Percentiles rank a stretch among this genome's conserved stretches.
phyloP scores from a whole-genome alignment of 116 monocot species.

The Posidonia oceanica region DNA sequence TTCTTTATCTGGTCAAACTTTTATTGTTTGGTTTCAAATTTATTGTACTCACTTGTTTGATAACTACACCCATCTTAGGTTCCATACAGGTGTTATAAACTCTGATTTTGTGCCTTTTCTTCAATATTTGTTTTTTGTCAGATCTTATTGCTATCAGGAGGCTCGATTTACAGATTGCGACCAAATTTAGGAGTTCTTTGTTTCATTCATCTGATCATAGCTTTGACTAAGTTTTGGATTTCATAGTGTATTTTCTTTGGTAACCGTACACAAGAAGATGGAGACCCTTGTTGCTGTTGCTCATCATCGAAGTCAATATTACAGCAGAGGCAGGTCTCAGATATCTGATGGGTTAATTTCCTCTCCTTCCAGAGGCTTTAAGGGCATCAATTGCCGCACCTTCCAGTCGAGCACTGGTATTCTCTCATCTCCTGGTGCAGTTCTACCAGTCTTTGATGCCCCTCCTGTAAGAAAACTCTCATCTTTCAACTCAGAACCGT shows the following conservation, averaged over 20 bases:
- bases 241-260: not conserved
- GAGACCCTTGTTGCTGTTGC: not conserved
- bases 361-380: slow-evolving; percentile 19
- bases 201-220: too few species aligned
- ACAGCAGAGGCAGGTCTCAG: slow-evolving; percentile 3
- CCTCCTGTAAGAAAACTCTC: not conserved
- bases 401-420: slow-evolving; percentile 23
- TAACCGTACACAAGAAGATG: not conserved
- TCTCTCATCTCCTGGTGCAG: slow-evolving; percentile 1
- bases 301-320: not conserved
- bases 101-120: too few species aligned
- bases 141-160: too few species aligned
- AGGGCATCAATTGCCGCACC: slow-evolving; percentile 22
- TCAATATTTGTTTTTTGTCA: too few species aligned
- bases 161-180: too few species aligned
- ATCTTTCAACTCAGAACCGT: slow-evolving; percentile 10
- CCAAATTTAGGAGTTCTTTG: too few species aligned
- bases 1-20: too few species aligned
- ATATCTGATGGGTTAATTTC: slow-evolving; percentile 2
- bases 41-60: too few species aligned
- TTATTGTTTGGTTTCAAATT: too few species aligned
- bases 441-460: not conserved
- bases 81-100: too few species aligned
- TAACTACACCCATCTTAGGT: too few species aligned
- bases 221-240: not conserved